Evolutionary conservation across 371 early-diverging fungal genomes (phyloP), one percentile per base, ranked within the genome.

Genomic region (Mucor circinelloides): DNA sequence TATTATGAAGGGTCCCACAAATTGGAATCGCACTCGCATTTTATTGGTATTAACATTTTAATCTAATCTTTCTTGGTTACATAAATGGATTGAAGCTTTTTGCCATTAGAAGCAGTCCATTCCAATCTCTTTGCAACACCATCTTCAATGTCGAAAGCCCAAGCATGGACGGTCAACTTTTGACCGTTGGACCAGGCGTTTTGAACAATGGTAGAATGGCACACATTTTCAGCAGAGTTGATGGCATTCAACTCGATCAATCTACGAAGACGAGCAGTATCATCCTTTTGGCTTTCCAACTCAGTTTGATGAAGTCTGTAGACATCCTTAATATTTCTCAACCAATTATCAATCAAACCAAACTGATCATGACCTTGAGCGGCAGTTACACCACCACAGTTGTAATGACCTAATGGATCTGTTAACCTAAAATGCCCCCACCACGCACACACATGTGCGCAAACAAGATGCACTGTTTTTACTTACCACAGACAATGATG

Each of bases 301-400:
- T 85, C 83, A 1, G 66, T 48, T 48, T 77, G 66, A 67, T 92
- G 84, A 34, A 79, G 72, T 75, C 70, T 78, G 75, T 92, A 90
- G 30, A 94, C 85, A 71, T 93, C 91, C 79, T 91, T 90, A 79
- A 94, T 87, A 66, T 83, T 85, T 44, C 87, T 77, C 25, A 94
- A 86, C 95, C 95, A 95, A 82, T 91, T 91, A 78, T 95, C 95
- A 40, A 96, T 89, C 64, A 92, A 73, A 36, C 94, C 95, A 66
- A 77, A 90, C 34, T 90, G 91, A 15, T 80, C 72, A 31, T 81
- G 77, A n/a, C 83, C 82, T 59, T 68, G 71, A n/a, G 90, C 87
- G 17, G 94, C 92, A 60, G 83, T 82, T 27, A 95, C 90, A 67
- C 97, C 98, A 55, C 95, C 96, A 77, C 97, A 96, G 34, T 87